A percentile compares a stretch with the other conserved stretches of the same genome.
phyloP scores from a whole-genome alignment of 441 rosid species.

The Populus tomentosa region DNA sequence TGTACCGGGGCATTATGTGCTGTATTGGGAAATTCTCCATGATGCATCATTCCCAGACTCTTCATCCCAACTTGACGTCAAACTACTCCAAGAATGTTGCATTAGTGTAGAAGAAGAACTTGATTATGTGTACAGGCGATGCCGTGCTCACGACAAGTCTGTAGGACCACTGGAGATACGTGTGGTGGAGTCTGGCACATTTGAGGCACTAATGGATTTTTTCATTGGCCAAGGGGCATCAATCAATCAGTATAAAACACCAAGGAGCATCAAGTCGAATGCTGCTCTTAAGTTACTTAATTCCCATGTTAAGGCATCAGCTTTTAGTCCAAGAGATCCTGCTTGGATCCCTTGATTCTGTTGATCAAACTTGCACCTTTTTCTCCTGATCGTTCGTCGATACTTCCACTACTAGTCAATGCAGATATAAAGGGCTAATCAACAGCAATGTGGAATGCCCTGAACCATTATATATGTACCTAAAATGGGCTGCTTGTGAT shows the following conservation, averaged over 20 bases:
- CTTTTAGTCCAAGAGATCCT: constrained; percentile 82
- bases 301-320: constrained; percentile 55
- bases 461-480: background rate
- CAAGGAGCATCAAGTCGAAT: constrained; percentile 69
- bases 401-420: background rate
- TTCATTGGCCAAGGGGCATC: constrained; percentile 77
- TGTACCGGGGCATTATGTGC: constrained; percentile 82
- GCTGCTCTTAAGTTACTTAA: constrained; percentile 58
- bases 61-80: constrained; percentile 24
- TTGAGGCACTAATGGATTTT: constrained; percentile 75
- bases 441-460: background rate
- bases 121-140: constrained; percentile 72
- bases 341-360: constrained; percentile 49
- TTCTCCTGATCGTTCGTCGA: background rate
- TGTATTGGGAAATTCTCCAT: constrained; percentile 75
- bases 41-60: constrained; percentile 10
- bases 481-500: background rate
- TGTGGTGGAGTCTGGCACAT: constrained; percentile 60
- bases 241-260: constrained; percentile 83
- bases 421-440: background rate
- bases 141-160: constrained; percentile 65
- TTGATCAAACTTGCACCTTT: background rate
- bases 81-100: constrained; percentile 65
- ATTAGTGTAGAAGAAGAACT: constrained; percentile 69
- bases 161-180: constrained; percentile 81